These are phyloP conservation scores for Corylus americana DNA, from an alignment of 306 rosid genomes.

Conservation along the genomic window DNA sequence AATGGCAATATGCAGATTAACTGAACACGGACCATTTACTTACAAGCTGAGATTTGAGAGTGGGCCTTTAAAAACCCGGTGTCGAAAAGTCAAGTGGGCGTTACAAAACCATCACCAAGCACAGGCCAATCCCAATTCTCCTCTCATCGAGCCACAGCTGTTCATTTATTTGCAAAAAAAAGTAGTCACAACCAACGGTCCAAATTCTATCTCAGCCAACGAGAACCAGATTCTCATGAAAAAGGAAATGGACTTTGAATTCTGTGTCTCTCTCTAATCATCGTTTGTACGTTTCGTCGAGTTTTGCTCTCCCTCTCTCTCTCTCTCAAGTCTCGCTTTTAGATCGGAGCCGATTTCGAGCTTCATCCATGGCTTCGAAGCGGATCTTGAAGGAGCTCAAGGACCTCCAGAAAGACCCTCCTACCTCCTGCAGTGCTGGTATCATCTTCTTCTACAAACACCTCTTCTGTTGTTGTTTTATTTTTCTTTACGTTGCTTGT, in stretches of 20 bases:
- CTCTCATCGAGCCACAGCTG: conserved; percentile 13
- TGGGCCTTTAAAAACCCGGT: not conserved
- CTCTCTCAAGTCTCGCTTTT: conserved; percentile 13
- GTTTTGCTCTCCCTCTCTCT: not conserved
- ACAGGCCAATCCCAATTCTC: not conserved
- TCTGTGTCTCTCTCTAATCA: not conserved
- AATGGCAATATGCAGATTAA: too few species aligned
- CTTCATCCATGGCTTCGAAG: conserved; percentile 72
- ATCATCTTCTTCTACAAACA: conserved; percentile 12
- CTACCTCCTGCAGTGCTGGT: conserved; percentile 91
- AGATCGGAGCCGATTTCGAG: conserved; percentile 46
- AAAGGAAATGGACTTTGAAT: conserved; percentile 15
- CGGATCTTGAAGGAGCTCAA: conserved; percentile 90
- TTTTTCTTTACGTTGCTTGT: not conserved
- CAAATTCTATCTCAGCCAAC: not conserved
- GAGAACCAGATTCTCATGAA: conserved; percentile 29
- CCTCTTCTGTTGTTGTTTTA: not conserved
- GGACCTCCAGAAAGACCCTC: conserved; percentile 88
- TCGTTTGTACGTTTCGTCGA: conserved; percentile 15
- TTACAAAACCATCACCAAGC: not conserved
- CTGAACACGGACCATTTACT: too few species aligned
- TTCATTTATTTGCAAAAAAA: not conserved
- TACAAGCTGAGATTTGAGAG: too few species aligned
- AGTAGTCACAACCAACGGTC: conserved; percentile 25
- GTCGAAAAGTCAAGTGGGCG: not conserved